Evolutionary conservation across 2,329 filamentous ascomycete species (phyloP), one percentile per base, ranked within the genome.

Genomic region (Colletotrichum sp.): DNA sequence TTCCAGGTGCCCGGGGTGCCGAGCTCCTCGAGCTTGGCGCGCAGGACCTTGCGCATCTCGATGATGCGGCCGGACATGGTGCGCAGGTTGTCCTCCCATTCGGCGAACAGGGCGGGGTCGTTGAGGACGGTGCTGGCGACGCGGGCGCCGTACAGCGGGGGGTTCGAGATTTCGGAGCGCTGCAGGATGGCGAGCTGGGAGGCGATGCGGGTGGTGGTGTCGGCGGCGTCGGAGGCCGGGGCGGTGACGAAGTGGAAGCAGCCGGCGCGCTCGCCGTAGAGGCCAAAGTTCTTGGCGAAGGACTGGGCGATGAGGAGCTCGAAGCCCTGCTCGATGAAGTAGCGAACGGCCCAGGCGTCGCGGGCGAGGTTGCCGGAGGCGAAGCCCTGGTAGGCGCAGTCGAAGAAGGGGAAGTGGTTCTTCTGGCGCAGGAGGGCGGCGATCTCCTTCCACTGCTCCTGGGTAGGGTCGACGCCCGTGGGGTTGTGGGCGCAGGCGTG

Each of bases 401-500:
- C 97, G 87, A 99, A 99, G 92, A 99, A 99, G 81, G 97, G 96
- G 88, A 99, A 98, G 86, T 98, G 96, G 78, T 92, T 92, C 87
- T 94, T 95, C 81, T 92, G 86, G 81, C 91, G 91, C 85, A 99
- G 93, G 60, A 98, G 86, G 59, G 89, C 85, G 69, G 96, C 96
- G 77, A 99, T 92, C 87, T 98, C 91, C 85, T 94, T 95, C 97
- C 97, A 99, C 88, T 99, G 97, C 70, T 96, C 95, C 79, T 94
- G 90, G 24, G 96, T 98, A 9, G 96, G 96, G 86, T 99, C 97
- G 78, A 99, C 96, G 75, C 97, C 97, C 2, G 97, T 99, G 44
- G 97, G 97, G 89, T 99, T 99, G 89, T 99, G 97, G 49, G 97
- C 97, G 85, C 97, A 99, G 78, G 96, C 95, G 87, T 99, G 97